Conservation (phyloP, 768 basidiomycete genomes). For the Hemileccinum rubropunctum region DNA sequence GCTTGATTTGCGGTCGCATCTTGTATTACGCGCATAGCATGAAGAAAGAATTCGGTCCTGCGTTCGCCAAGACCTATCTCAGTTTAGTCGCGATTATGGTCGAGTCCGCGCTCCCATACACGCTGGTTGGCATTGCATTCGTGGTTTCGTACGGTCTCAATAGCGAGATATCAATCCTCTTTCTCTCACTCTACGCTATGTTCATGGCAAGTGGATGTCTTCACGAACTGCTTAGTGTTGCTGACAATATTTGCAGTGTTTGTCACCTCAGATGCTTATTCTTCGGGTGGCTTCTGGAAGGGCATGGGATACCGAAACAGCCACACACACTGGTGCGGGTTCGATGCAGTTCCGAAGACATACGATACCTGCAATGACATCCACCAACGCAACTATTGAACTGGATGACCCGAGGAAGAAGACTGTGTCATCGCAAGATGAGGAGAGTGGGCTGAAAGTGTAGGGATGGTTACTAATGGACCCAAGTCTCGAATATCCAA, state of each 20-base stretch:
- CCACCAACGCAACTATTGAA: neutral
- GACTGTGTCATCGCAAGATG: neutral
- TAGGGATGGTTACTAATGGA: neutral
- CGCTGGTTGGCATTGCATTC: conserved; percentile 11
- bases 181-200: conserved; percentile 15
- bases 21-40: conserved; percentile 5
- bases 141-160: conserved; percentile 7
- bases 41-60: neutral
- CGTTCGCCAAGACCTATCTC: conserved; percentile 3
- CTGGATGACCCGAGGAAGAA: neutral
- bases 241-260: conserved; percentile 1
- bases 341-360: neutral
- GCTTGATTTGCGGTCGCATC: conserved; percentile 14
- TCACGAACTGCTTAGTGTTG: neutral
- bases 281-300: conserved; percentile 10
- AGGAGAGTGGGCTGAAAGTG: neutral
- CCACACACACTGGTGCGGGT: neutral
- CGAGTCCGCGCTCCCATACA: conserved; percentile 18
- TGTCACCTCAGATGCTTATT: conserved; percentile 17
- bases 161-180: conserved; percentile 8
- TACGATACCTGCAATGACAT: neutral
- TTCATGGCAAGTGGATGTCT: conserved; percentile 3
- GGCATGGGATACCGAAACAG: conserved; percentile 5
- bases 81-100: conserved; percentile 3
- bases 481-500: too few relatives aligned